Percentiles rank a stretch among this genome's conserved stretches.
Evolutionary conservation across 768 basidiomycete species (phyloP).

Genomic region (Boletus rubroflammeus): DNA sequence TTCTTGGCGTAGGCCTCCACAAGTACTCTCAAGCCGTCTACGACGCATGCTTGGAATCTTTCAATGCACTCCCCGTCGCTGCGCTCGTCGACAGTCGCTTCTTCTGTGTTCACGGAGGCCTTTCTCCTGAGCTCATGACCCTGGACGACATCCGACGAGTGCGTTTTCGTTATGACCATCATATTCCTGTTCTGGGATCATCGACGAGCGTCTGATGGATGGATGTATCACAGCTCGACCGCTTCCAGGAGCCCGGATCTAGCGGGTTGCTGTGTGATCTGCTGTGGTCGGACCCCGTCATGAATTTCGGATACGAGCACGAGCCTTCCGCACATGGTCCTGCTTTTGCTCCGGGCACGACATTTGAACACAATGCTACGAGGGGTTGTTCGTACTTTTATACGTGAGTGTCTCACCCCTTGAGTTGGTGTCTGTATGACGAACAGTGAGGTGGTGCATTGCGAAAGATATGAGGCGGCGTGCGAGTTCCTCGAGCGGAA

Average conservation of each 20-base stretch:
- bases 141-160: constrained; percentile 73
- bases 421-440: not conserved
- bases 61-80: constrained; percentile 85
- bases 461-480: constrained; percentile 76
- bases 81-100: constrained; percentile 94
- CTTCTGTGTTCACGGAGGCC: constrained; percentile 96
- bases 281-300: constrained; percentile 93
- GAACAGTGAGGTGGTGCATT: not conserved
- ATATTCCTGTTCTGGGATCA: not conserved
- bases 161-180: constrained; percentile 19
- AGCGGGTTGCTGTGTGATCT: constrained; percentile 91
- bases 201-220: constrained; percentile 4
- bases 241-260: constrained; percentile 92
- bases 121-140: constrained; percentile 81
- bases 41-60: constrained; percentile 88
- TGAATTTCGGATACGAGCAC: constrained; percentile 82
- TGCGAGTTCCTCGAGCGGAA: constrained; percentile 94
- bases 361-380: constrained; percentile 76
- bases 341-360: constrained; percentile 53
- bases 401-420: constrained; percentile 56
- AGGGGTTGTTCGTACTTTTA: constrained; percentile 91
- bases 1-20: constrained; percentile 23
- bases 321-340: constrained; percentile 48
- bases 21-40: constrained; percentile 55
- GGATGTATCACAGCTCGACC: constrained; percentile 61